Percentiles rank a stretch among this genome's conserved stretches.
These are phyloP conservation scores for Epichloe hybrida DNA, from an alignment of 2,329 filamentous ascomycete species.

Conservation along the genomic window DNA sequence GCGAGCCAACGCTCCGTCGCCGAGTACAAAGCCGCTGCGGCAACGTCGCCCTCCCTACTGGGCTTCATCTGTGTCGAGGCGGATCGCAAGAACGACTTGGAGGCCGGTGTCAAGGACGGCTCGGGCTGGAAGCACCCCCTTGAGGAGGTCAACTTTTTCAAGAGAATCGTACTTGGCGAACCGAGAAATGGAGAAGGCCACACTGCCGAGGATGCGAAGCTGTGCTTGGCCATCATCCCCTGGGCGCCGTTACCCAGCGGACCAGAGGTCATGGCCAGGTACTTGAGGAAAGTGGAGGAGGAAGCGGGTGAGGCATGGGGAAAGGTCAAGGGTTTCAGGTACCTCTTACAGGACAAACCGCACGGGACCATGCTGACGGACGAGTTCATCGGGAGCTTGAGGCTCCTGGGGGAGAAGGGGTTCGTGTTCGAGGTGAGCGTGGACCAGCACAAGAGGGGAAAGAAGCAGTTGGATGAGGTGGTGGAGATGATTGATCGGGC, in stretches of 20 bases:
- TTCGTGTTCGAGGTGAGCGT: slow-evolving; percentile 74
- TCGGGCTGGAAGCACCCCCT: slow-evolving; percentile 55
- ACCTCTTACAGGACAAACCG: slow-evolving; percentile 67
- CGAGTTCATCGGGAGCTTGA: slow-evolving; percentile 51
- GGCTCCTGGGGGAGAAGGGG: slow-evolving; percentile 45
- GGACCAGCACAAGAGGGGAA: slow-evolving; percentile 64
- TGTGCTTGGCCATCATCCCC: slow-evolving; percentile 59
- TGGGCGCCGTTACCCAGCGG: slow-evolving; percentile 76
- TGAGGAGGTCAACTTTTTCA: slow-evolving; percentile 56
- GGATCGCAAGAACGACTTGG: slow-evolving; percentile 53
- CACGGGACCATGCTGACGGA: slow-evolving; percentile 48
- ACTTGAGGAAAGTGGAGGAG: slow-evolving; percentile 48
- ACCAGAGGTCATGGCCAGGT: slow-evolving; percentile 43
- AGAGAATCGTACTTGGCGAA: slow-evolving; percentile 49
- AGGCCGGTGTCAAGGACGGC: slow-evolving; percentile 28
- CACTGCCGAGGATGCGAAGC: slow-evolving; percentile 23
- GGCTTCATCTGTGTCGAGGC: slow-evolving; percentile 78
- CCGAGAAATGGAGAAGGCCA: slow-evolving; percentile 47
- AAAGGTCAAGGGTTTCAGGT: slow-evolving; percentile 67
- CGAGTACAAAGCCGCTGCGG: slow-evolving; percentile 43
- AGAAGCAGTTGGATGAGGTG: slow-evolving; percentile 58
- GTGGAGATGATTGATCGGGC: slow-evolving; percentile 56
- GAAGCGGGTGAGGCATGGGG: slow-evolving; percentile 50
- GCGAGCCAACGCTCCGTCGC: slow-evolving; percentile 49
- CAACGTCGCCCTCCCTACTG: slow-evolving; percentile 30